These are phyloP conservation scores for Hemerocallis citrina DNA, from an alignment of 106 monocot species.

Conservation along the genomic window DNA sequence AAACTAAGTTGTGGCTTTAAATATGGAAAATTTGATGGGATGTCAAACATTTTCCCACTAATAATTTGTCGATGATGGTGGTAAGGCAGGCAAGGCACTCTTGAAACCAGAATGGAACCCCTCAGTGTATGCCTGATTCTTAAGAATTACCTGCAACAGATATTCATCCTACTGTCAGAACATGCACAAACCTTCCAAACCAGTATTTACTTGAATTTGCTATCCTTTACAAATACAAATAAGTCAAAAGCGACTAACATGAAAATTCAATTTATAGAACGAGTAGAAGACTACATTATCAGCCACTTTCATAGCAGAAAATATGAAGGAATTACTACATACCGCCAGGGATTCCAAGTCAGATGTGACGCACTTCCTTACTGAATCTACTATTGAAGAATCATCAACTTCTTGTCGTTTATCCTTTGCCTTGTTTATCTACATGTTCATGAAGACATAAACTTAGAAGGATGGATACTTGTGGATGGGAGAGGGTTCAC, in stretches of 20 bases:
- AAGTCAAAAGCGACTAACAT: neutral
- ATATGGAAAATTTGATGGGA: too few species aligned
- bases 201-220: neutral
- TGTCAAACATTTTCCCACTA: too few species aligned
- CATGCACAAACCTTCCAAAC: neutral
- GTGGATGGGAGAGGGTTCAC: too few species aligned
- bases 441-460: neutral
- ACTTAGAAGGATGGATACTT: neutral
- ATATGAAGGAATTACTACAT: slow-evolving; percentile 14
- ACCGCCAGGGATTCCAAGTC: slow-evolving; percentile 66
- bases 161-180: neutral
- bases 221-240: neutral
- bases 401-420: slow-evolving; percentile 14
- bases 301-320: neutral
- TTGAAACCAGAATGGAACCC: slow-evolving; percentile 37
- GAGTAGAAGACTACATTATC: neutral
- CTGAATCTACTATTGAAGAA: slow-evolving; percentile 30
- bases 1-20: too few species aligned
- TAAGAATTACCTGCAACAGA: slow-evolving; percentile 37
- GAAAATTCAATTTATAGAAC: neutral
- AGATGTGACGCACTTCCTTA: slow-evolving; percentile 34
- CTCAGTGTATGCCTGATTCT: slow-evolving; percentile 46
- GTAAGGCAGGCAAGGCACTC: slow-evolving; percentile 3
- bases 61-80: too few species aligned
- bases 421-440: slow-evolving; percentile 13